Evolutionary conservation across 2,329 filamentous ascomycete genomes (phyloP), one percentile per base, ranked within the genome.

Genomic region (Orbilia quercus): DNA sequence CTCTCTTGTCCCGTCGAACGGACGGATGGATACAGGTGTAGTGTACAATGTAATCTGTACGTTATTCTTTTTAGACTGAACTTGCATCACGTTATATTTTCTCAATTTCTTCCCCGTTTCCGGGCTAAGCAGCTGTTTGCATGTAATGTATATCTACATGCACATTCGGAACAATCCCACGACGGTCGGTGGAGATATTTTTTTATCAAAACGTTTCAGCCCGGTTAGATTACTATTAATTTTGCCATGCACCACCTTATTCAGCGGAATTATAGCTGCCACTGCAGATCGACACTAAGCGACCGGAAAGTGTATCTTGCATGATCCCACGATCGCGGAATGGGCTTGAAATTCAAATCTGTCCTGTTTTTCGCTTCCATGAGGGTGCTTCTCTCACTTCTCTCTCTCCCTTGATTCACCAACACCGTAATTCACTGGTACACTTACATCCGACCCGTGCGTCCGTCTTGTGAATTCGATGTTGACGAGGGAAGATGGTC

Each of bases 391-490:
- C n/a, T n/a, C n/a, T n/a, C n/a, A n/a, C n/a, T 18, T 22, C 20
- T 31, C 47, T 31, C 9, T 38, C n/a, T 44, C 20, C 20, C 40
- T 45, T 11, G 3, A 9, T 45, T 31, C 23, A 25, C 20, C 22
- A 9, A 42, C 28, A 7, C 53, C 20, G 9, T 28, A n/a, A n/a
- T 28, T 22, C 16, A 7, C 31, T 36, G 14, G 9, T 18, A n/a
- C 22, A 14, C 28, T 54, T 31, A 54, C 50, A 31, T 54, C 50
- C 50, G 42, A 57, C 42, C 62, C 31, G n/a, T 40, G 7, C 14
- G 36, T 40, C 16, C 48, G 54, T 48, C 58, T 31, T 64, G 50
- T 55, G 40, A 38, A 48, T 48, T n/a, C n/a, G n/a, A 54, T 47
- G 60, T 38, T 45, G 2, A 20, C 7, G 12, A 45, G 12, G 12